These are phyloP conservation scores for Taxawa tesnikishii DNA, from an alignment of 2,329 filamentous ascomycete species.

Conservation along the genomic window DNA sequence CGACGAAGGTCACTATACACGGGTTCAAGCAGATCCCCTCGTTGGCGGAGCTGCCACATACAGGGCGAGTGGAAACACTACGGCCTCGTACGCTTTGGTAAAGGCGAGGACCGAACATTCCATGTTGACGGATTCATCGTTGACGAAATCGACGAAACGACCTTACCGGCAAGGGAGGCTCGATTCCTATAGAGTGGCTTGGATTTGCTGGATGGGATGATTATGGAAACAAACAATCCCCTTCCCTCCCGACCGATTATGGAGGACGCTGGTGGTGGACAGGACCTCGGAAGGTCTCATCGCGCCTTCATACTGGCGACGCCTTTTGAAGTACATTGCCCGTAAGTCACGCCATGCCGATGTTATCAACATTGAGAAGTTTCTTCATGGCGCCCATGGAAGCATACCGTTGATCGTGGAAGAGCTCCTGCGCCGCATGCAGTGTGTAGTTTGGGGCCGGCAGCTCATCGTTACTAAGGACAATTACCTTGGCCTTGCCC, in stretches of 20 bases:
- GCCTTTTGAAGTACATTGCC: constrained; percentile 4
- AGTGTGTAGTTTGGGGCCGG: constrained; percentile 4
- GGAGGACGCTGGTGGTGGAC: constrained; percentile 6
- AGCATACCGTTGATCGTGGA: constrained; percentile 1
- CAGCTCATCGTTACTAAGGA: neutral
- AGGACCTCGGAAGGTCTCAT: constrained; percentile 1
- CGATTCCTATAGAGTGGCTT: neutral
- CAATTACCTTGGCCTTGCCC: constrained; percentile 1
- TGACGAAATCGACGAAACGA: neutral
- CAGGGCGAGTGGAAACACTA: neutral
- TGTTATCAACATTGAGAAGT: constrained; percentile 1
- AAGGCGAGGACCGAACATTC: neutral
- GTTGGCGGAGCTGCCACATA: constrained; percentile 1
- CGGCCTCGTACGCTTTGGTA: neutral
- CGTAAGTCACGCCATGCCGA: constrained; percentile 2
- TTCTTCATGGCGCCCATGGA: constrained; percentile 1
- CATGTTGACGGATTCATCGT: neutral
- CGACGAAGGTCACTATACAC: constrained; percentile 1
- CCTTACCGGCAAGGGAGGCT: neutral
- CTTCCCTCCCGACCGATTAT: constrained; percentile 5
- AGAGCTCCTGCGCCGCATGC: constrained; percentile 3
- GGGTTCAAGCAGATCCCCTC: constrained; percentile 7
- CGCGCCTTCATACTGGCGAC: constrained; percentile 1
- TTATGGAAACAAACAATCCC: no score
- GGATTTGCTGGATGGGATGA: neutral